Evolutionary conservation across 148 eudicot genomes (phyloP), one percentile per base, ranked within the genome.

Genomic region (Hydrangea macrophylla): DNA sequence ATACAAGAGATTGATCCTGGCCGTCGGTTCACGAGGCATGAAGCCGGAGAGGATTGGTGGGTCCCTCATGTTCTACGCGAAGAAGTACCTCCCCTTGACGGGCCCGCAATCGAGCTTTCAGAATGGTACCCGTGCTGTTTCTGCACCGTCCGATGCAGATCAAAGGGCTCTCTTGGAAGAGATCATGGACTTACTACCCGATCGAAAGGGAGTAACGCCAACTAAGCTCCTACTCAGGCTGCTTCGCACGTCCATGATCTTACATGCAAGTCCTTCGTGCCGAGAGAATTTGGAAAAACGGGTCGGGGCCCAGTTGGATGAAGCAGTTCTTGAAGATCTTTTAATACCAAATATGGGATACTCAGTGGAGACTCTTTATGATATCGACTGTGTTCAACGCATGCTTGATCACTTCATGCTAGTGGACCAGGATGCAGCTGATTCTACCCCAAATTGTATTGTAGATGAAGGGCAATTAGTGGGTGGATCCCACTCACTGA

Each of bases 351-450:
- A 74, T 35, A 68, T 77, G 56, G 80, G 75, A 9, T 76, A 79
- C 60, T 74, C 83, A 1, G 70, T 73, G 20, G 88, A 81, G 79
- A 84, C 88, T 23, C 73, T 84, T 22, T 84, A 84, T 72, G 82
- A 79, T 51, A 64, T 79, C 10, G 88, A 84, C 60, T 76, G 81
- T 67, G 78, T 84, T 42, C 83, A 84, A 59, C 55, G 83, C 61
- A 81, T 84, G 27, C 76, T 84, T 39, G 79, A 79, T 58, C 79
- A 84, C 35, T 84, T 84, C 73, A 24, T 81, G 74, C n/a, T 58
- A n/a, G 44, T 64, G 36, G 81, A 76, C 40, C 70, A 70, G 62
- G 82, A 71, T 31, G 30, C 44, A 45, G 53, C 70, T 64, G 83
- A 75, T 24, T 67, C 70, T 60, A 54, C 74, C 57, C 74, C 76